Evolutionary conservation across 176 grass and related monocot genomes (phyloP).

Genomic region (Musa itinerans): DNA sequence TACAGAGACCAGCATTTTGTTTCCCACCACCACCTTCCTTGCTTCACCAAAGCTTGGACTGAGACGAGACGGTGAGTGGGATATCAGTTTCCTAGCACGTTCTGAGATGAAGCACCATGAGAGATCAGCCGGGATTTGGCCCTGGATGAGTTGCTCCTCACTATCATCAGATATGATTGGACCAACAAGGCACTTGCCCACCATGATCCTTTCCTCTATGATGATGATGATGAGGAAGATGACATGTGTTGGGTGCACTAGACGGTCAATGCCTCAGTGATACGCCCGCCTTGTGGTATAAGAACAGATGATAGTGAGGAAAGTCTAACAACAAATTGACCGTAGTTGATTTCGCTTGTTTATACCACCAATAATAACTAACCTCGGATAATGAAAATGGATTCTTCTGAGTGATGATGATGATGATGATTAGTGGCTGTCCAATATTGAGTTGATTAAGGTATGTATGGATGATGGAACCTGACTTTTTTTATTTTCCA

Average conservation of each 20-base stretch:
- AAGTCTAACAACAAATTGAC: background rate
- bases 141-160: slow-evolving; percentile 3
- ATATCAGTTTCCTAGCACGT: background rate
- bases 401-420: too few species aligned
- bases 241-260: background rate
- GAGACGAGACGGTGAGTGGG: background rate
- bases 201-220: background rate
- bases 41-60: background rate
- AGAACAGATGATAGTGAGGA: background rate
- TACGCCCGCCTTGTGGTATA: background rate
- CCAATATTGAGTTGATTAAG: too few species aligned
- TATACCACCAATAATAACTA: too few species aligned
- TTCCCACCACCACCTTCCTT: slow-evolving; percentile 2
- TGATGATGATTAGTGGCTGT: too few species aligned
- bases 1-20: background rate
- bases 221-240: background rate
- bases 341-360: background rate
- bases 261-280: background rate
- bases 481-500: too few species aligned
- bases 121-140: background rate
- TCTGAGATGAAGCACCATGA: background rate
- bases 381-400: too few species aligned
- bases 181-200: background rate
- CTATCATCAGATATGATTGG: background rate
- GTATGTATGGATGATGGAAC: too few species aligned